Base-by-base conservation (phyloP, 805 yeast genomes). In the Tetrapisispora fleetii region DNA sequence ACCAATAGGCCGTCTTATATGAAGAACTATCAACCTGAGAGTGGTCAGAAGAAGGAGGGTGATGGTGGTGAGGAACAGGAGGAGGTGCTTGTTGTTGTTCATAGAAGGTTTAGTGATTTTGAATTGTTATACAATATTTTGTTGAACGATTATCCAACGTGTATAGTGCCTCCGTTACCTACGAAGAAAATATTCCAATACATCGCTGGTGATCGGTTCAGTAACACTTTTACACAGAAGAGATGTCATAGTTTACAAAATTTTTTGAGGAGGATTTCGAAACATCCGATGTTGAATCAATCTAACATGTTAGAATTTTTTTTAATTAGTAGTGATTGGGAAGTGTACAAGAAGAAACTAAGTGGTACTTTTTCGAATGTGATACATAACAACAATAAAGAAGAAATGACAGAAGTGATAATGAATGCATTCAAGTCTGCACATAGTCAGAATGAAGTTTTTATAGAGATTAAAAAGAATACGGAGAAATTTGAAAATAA, bases 371-470 rank as follows among this genome's bases (percentile, higher is more conserved):
- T 46, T 11, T 18, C 22, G 21, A 43, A 17, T n/a, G 37, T 32
- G 28, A 30, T 30, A 6, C 28, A 41, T 27, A 40, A 46, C 17
- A 30, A 24, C 13, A 57, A 54, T 24, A 60, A 59, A 48, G 99
- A 93, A 45, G 80, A 86, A 14, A 75, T 91, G n/a, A 81, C 95
- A 0, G 99, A 91, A 60, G 83, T 85, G 2, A 80, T 93, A 40
- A 85, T 91, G 83, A 91, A 91, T 61, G 95, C 95, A n/a, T 87
- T 91, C 60, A 83, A 91, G 48, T 82, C 86, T 44, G 81, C 83
- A 5, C 71, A 76, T 43, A 67, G 72, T 45, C 86, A 81, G 57
- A 79, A 78, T 52, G 79, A 83, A 41, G 96, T 87, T 59, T 87
- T 91, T 56, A 73, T 82, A 45, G 93, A 84, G 55, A 88, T 91